Evolutionary conservation across 2,329 filamentous ascomycete species (phyloP), one percentile per base, ranked within the genome.

Genomic region (Ophiostoma piceae): DNA sequence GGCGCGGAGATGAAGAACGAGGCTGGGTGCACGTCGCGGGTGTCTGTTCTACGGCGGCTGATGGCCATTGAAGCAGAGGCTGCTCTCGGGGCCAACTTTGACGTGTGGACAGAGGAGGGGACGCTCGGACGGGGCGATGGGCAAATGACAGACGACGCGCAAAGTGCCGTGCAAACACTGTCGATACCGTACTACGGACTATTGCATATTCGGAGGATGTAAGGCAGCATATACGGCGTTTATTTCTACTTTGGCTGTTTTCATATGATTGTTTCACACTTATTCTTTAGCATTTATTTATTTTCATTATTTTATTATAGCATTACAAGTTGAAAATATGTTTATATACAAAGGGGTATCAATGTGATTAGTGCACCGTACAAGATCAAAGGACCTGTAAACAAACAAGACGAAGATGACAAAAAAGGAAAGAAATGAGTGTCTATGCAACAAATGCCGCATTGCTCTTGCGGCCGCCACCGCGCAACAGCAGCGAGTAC

Each of bases 401-500:
- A 12, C 8, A 57, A 57, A 29, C 51, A 57, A 47, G 39, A 14
- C 39, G 11, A 4, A n/a, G 19, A 47, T 47, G 51, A 26, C 6
- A 26, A 7, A 26, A 12, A 57, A 12, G 51, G 3, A 57, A 57
- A 57, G 11, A 26, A 26, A 16, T 1, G 2, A 65, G 39, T 19
- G 43, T 7, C 16, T 37, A n/a, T 47, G 35, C 29, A 29, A 12
- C 73, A 51, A 76, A 76, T 1, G 75, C 74, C 4, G 75, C 75
- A 14, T 74, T 73, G 67, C 74, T 76, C 70, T 73, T 72, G 65
- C 74, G 73, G 69, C 74, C 75, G 37, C 77, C 76, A 29, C 79
- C 76, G 68, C 75, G 76, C 71, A 81, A 71, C 72, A 80, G 74
- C 26, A 77, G 72, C 29, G 75, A 77, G 68, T 82, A 82, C 72